These are phyloP conservation scores for Cicer chorassanicum DNA, from an alignment of 306 rosid genomes.

Conservation along the genomic window DNA sequence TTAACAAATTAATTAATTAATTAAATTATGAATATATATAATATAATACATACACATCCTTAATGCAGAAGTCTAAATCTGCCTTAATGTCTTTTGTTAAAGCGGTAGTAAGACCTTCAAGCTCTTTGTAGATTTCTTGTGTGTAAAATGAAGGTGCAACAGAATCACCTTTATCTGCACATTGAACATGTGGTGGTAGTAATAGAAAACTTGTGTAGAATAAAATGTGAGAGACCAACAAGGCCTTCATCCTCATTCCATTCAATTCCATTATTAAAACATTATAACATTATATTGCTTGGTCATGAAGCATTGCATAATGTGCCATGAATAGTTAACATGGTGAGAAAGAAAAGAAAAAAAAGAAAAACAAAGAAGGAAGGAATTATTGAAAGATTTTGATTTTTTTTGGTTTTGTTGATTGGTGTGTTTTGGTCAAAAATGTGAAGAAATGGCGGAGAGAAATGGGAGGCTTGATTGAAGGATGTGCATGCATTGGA, in stretches of 20 bases:
- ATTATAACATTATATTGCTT: slow-evolving; percentile 31
- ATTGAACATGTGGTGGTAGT: slow-evolving; percentile 39
- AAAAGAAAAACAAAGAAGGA: not conserved
- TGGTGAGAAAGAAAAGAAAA: not conserved
- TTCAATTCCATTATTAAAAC: slow-evolving; percentile 43
- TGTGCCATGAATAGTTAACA: slow-evolving; percentile 19
- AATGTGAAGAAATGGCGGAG: slow-evolving; percentile 63
- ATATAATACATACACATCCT: slow-evolving; percentile 60
- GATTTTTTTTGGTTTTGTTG: not conserved
- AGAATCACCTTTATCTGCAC: slow-evolving; percentile 48
- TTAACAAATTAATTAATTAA: slow-evolving; percentile 18
- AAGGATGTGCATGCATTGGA: slow-evolving; percentile 47
- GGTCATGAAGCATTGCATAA: slow-evolving; percentile 17
- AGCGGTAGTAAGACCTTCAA: slow-evolving; percentile 53
- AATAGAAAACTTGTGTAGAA: slow-evolving; percentile 46
- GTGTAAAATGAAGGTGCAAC: slow-evolving; percentile 11
- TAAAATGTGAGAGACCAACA: slow-evolving; percentile 37
- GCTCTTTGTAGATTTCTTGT: slow-evolving; percentile 43
- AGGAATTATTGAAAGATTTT: not conserved
- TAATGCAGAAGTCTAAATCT: slow-evolving; percentile 61
- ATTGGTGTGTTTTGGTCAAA: slow-evolving; percentile 27
- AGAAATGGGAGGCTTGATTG: slow-evolving; percentile 67
- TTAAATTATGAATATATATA: not conserved
- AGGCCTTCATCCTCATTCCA: slow-evolving; percentile 48
- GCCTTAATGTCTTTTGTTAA: slow-evolving; percentile 52